A percentile compares a stretch with the other conserved stretches of the same genome.
Conservation (phyloP, 306 rosid genomes). For the Castanea sativa region DNA sequence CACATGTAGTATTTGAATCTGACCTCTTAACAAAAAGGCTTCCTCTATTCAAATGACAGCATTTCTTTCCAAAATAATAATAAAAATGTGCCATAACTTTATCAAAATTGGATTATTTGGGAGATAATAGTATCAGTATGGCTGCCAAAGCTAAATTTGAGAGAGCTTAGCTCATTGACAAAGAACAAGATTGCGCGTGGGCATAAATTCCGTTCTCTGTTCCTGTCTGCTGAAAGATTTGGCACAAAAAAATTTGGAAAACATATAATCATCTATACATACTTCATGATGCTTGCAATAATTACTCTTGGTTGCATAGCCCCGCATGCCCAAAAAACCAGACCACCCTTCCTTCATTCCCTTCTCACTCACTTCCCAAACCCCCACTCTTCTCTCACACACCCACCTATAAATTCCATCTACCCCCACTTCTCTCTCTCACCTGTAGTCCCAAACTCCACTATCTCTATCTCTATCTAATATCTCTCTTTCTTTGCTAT, state of each 20-base stretch:
- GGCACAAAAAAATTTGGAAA: conserved; percentile 37
- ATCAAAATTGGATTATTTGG: background rate
- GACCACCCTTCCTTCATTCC: conserved; percentile 10
- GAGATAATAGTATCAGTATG: conserved; percentile 1
- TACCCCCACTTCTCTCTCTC: conserved; percentile 53
- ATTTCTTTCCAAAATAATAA: too few relatives aligned
- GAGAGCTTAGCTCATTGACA: conserved; percentile 22
- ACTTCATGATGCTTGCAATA: conserved; percentile 92
- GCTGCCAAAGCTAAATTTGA: conserved; percentile 21
- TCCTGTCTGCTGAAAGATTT: conserved; percentile 38
- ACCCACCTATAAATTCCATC: conserved; percentile 74
- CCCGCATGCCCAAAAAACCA: conserved; percentile 78
- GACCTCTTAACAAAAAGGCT: too few relatives aligned
- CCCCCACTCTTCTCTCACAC: conserved; percentile 28
- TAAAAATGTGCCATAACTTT: too few relatives aligned
- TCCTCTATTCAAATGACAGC: too few relatives aligned
- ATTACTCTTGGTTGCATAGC: conserved; percentile 96
- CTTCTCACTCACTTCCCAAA: conserved; percentile 17
- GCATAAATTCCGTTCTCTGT: conserved; percentile 45
- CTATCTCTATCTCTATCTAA: background rate
- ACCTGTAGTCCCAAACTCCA: conserved; percentile 11
- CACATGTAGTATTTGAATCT: too few relatives aligned
- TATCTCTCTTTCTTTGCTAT: background rate
- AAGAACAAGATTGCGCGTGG: conserved; percentile 45
- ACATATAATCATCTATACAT: conserved; percentile 56